A percentile compares a stretch with the other conserved stretches of the same genome.
Evolutionary conservation across 331 rosid species (phyloP).

Genomic region (Quercus phellos): DNA sequence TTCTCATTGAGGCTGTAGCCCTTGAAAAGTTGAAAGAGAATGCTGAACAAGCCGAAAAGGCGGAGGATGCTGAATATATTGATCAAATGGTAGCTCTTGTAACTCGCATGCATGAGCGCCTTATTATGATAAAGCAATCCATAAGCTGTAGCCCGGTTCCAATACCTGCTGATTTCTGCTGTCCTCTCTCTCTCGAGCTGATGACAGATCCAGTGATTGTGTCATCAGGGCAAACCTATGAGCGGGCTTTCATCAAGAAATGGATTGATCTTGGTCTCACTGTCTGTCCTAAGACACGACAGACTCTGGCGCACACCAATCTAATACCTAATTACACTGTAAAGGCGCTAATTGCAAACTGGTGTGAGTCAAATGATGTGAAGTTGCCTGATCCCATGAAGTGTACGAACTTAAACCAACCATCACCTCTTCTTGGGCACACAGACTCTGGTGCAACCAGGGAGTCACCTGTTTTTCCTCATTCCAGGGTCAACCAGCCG

Average conservation of each 20-base stretch:
- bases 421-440: slow-evolving; percentile 56
- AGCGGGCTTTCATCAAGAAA: slow-evolving; percentile 76
- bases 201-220: slow-evolving; percentile 99
- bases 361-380: slow-evolving; percentile 93
- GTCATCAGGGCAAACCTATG: slow-evolving; percentile 98
- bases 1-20: slow-evolving; percentile 88
- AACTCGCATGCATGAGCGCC: slow-evolving; percentile 59
- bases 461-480: slow-evolving; percentile 58
- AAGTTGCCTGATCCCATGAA: slow-evolving; percentile 61
- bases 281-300: slow-evolving; percentile 96
- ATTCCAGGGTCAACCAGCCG: slow-evolving; percentile 54
- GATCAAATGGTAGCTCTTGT: slow-evolving; percentile 65
- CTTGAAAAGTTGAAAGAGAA: slow-evolving; percentile 83
- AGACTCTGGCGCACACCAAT: slow-evolving; percentile 79
- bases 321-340: slow-evolving; percentile 94
- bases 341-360: slow-evolving; percentile 92
- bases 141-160: slow-evolving; percentile 67
- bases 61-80: slow-evolving; percentile 69
- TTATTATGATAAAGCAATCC: slow-evolving; percentile 56
- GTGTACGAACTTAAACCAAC: slow-evolving; percentile 42
- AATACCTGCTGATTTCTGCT: slow-evolving; percentile 93
- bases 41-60: slow-evolving; percentile 74
- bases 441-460: slow-evolving; percentile 55
- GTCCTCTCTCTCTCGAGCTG: slow-evolving; percentile 96
- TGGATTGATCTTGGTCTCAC: slow-evolving; percentile 93